Evolutionary conservation across 352 stramenopile genomes (phyloP).

Genomic region (Globisporangium iwayamae): DNA sequence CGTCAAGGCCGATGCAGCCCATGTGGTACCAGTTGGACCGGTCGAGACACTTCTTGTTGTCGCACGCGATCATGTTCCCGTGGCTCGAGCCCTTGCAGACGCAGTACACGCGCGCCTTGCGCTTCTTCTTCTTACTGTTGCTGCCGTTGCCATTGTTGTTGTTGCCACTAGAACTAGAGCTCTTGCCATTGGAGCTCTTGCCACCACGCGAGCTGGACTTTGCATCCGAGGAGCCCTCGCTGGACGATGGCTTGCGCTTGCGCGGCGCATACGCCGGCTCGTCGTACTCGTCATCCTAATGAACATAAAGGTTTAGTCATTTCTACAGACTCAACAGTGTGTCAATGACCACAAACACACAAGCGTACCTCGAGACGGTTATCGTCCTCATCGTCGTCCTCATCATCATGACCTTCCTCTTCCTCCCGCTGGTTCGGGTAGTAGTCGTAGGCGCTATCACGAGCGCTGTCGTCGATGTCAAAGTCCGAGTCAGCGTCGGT

Average conservation of each 20-base stretch:
- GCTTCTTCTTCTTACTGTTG: constrained; percentile 49
- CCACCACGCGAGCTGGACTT: neutral
- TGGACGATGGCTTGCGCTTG: constrained; percentile 21
- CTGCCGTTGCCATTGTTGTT: constrained; percentile 5
- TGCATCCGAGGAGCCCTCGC: neutral
- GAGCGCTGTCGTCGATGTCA: constrained; percentile 7
- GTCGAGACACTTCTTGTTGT: constrained; percentile 76
- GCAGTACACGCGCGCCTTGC: constrained; percentile 70
- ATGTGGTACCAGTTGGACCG: constrained; percentile 86
- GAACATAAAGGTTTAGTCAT: constrained; percentile 4
- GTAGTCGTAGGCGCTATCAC: constrained; percentile 13
- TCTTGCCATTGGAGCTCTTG: constrained; percentile 1
- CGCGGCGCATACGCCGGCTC: neutral
- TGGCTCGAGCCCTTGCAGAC: constrained; percentile 72
- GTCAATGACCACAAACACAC: neutral
- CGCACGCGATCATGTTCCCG: constrained; percentile 82
- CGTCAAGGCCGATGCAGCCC: constrained; percentile 59
- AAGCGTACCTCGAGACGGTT: constrained; percentile 2
- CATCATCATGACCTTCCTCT: constrained; percentile 21
- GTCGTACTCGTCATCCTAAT: constrained; percentile 6
- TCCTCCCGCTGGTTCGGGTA: constrained; percentile 17
- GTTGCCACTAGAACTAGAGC: neutral
- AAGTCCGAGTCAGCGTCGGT: neutral
- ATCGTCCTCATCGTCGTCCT: constrained; percentile 11
- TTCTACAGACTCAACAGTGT: constrained; percentile 1